phyloP scores from a whole-genome alignment of 768 basidiomycete species.

The Naganishia kalamii region DNA sequence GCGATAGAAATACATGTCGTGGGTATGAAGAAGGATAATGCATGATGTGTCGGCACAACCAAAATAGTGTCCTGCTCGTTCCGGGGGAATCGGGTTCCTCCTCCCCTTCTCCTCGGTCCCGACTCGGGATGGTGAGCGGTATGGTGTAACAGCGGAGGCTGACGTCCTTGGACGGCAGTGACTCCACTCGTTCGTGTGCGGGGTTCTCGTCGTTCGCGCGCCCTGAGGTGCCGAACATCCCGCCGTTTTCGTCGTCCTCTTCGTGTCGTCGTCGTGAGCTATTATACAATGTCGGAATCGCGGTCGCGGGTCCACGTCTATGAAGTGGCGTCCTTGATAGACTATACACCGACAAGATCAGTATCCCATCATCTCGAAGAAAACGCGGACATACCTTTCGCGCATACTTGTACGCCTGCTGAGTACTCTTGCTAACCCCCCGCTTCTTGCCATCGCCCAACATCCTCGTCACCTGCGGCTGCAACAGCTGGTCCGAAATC shows the following conservation, averaged over 20 bases:
- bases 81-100: neutral
- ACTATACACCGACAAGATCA: slow-evolving; percentile 3
- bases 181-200: slow-evolving; percentile 14
- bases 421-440: slow-evolving; percentile 66
- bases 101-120: neutral
- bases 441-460: slow-evolving; percentile 66
- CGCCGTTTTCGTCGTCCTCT: slow-evolving; percentile 4
- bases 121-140: neutral
- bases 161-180: slow-evolving; percentile 22
- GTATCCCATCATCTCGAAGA: neutral
- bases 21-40: neutral
- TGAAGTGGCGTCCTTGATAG: slow-evolving; percentile 27
- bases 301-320: neutral
- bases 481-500: slow-evolving; percentile 69
- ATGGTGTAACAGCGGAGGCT: slow-evolving; percentile 11
- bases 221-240: no score
- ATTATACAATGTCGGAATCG: neutral
- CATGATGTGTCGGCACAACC: neutral
- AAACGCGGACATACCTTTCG: slow-evolving; percentile 59
- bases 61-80: neutral
- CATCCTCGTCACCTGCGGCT: slow-evolving; percentile 66
- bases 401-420: slow-evolving; percentile 87
- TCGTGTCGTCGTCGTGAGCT: slow-evolving; percentile 3
- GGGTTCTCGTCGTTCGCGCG: slow-evolving; percentile 11
- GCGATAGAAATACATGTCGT: neutral